Percentiles rank a stretch among this genome's conserved stretches.
Conservation (phyloP, 1,139 yeast genomes). For the Hansenula lynferdii region DNA sequence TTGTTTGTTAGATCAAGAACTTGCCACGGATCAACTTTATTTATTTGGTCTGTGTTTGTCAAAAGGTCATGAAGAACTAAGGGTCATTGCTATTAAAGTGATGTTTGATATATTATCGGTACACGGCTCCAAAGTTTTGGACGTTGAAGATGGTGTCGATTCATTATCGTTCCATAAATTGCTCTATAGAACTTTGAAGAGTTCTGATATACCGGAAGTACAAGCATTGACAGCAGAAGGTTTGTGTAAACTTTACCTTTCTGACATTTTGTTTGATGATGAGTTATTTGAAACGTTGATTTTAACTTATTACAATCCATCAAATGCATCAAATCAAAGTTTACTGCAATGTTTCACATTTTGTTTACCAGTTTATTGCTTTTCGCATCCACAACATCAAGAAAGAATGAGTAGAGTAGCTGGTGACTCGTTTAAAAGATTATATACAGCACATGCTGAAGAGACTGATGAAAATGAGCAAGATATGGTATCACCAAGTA, state of each 20-base stretch:
- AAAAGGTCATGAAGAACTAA: conserved; percentile 55
- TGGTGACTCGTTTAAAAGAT: conserved; percentile 61
- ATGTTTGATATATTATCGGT: conserved; percentile 76
- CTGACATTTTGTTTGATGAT: conserved; percentile 68
- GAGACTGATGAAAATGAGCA: conserved; percentile 24
- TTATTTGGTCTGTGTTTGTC: conserved; percentile 63
- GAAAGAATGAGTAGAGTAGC: conserved; percentile 57
- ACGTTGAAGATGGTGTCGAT: conserved; percentile 59
- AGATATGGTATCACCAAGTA: conserved; percentile 39
- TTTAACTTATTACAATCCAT: conserved; percentile 70
- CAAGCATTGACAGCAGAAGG: conserved; percentile 88
- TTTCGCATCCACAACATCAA: conserved; percentile 74
- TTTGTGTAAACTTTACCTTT: conserved; percentile 73
- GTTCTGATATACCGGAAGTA: conserved; percentile 53
- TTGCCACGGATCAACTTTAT: conserved; percentile 57
- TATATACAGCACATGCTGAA: conserved; percentile 41
- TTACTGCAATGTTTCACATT: conserved; percentile 80
- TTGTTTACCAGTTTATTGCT: conserved; percentile 87
- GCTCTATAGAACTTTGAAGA: conserved; percentile 61
- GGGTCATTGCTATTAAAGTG: conserved; percentile 59
- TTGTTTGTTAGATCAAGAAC: conserved; percentile 61
- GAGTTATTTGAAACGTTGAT: conserved; percentile 70
- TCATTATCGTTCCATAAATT: conserved; percentile 57
- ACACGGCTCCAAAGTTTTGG: conserved; percentile 68
- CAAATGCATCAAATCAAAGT: conserved; percentile 56